A percentile compares a stretch with the other conserved stretches of the same genome.
These are phyloP conservation scores for Apocynum venetum DNA, from an alignment of 257 asterid species.

Conservation along the genomic window DNA sequence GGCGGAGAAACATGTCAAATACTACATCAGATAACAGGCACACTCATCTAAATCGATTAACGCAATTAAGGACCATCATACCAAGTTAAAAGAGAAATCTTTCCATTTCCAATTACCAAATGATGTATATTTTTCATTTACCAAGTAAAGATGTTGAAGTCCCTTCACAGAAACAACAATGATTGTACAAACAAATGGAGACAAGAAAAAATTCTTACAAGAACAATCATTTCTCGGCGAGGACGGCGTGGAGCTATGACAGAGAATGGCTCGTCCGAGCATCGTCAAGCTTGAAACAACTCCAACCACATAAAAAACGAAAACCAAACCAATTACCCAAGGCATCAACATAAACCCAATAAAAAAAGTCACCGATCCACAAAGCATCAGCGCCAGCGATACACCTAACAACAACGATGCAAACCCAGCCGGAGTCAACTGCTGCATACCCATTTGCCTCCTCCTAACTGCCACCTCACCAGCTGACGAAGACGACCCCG, in stretches of 20 bases:
- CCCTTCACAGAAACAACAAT: neutral
- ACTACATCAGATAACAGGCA: neutral
- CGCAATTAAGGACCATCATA: neutral
- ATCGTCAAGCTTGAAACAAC: slow-evolving; percentile 73
- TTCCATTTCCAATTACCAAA: neutral
- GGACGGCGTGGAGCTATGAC: slow-evolving; percentile 29
- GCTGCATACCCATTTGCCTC: slow-evolving; percentile 34
- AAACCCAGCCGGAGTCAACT: slow-evolving; percentile 72
- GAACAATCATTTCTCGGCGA: slow-evolving; percentile 49
- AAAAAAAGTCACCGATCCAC: slow-evolving; percentile 87
- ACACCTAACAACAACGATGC: slow-evolving; percentile 73
- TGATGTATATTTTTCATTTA: neutral
- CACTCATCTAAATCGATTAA: neutral
- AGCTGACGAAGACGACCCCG: slow-evolving; percentile 12
- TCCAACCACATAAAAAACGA: slow-evolving; percentile 68
- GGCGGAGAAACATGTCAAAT: neutral
- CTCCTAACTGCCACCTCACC: neutral
- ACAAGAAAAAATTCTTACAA: slow-evolving; percentile 36
- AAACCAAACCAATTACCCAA: slow-evolving; percentile 83
- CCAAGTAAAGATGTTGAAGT: neutral
- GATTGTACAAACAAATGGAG: neutral
- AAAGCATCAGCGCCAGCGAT: slow-evolving; percentile 67
- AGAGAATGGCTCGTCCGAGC: slow-evolving; percentile 67
- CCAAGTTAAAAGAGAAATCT: neutral
- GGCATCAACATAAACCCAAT: slow-evolving; percentile 93